These are phyloP conservation scores for Colletotrichum sp. DNA, from an alignment of 2,329 filamentous ascomycete species.

Conservation along the genomic window DNA sequence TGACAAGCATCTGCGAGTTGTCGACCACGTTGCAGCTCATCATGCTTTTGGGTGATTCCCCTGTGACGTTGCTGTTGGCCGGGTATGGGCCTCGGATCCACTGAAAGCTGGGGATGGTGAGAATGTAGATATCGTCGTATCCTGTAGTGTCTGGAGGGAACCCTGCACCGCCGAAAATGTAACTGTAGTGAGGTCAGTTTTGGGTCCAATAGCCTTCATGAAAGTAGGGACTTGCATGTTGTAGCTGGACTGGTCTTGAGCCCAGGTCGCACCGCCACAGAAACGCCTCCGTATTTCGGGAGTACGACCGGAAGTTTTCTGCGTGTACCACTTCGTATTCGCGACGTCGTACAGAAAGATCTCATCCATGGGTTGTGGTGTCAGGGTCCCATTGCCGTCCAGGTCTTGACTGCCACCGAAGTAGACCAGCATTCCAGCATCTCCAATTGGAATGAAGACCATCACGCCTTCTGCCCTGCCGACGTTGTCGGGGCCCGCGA, in stretches of 20 bases:
- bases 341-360: background rate
- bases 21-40: background rate
- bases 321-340: background rate
- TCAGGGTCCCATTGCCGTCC: background rate
- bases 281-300: background rate
- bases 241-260: background rate
- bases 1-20: background rate
- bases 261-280: background rate
- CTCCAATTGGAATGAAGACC: background rate
- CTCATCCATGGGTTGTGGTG: background rate
- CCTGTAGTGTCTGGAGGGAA: slow-evolving; percentile 23
- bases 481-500: background rate
- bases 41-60: background rate
- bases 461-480: background rate
- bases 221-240: background rate
- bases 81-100: slow-evolving; percentile 61
- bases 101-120: slow-evolving; percentile 74
- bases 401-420: background rate
- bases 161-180: background rate
- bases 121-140: slow-evolving; percentile 77
- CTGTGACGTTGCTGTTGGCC: background rate
- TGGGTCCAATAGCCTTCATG: rapidly evolving
- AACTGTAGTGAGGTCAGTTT: rapidly evolving
- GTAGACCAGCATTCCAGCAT: background rate
- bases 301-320: background rate